Evolutionary conservation across 352 stramenopile genomes (phyloP).

Genomic region (Elongisporangium senticosum): DNA sequence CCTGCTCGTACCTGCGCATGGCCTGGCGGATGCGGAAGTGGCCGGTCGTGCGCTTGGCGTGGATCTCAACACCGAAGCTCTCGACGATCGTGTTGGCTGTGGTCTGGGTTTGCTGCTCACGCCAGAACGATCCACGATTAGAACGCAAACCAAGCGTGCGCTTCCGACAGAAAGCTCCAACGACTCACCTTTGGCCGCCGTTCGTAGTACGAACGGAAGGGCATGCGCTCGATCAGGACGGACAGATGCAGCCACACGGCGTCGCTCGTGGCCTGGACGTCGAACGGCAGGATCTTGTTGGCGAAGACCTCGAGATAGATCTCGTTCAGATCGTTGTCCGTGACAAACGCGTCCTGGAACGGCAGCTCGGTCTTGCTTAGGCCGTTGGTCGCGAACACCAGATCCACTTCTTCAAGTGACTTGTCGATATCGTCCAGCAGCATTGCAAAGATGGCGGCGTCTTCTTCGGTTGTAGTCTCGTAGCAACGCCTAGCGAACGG

Average conservation of each 20-base stretch:
- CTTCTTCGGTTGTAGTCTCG: not conserved
- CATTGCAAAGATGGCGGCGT: constrained; percentile 18
- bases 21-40: constrained; percentile 30
- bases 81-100: constrained; percentile 31
- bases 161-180: too few species aligned
- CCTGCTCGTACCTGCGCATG: constrained; percentile 21
- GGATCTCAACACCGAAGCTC: constrained; percentile 25
- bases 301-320: constrained; percentile 26
- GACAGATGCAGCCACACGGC: constrained; percentile 19
- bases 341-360: constrained; percentile 12
- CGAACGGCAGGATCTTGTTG: constrained; percentile 29
- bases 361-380: constrained; percentile 12
- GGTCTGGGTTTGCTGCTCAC: constrained; percentile 11
- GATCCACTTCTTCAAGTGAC: constrained; percentile 21
- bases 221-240: constrained; percentile 5
- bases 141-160: too few species aligned
- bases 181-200: not conserved
- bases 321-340: constrained; percentile 11
- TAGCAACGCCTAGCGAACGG: too few species aligned
- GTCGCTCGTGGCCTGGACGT: constrained; percentile 4
- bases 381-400: constrained; percentile 21
- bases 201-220: constrained; percentile 7
- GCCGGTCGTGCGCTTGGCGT: constrained; percentile 20
- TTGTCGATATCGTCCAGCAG: constrained; percentile 18
- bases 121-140: too few species aligned